Percentiles rank a stretch among this genome's conserved stretches.
Conservation (phyloP, 2,329 filamentous ascomycete species). For the Stachybotrys chartarum region DNA sequence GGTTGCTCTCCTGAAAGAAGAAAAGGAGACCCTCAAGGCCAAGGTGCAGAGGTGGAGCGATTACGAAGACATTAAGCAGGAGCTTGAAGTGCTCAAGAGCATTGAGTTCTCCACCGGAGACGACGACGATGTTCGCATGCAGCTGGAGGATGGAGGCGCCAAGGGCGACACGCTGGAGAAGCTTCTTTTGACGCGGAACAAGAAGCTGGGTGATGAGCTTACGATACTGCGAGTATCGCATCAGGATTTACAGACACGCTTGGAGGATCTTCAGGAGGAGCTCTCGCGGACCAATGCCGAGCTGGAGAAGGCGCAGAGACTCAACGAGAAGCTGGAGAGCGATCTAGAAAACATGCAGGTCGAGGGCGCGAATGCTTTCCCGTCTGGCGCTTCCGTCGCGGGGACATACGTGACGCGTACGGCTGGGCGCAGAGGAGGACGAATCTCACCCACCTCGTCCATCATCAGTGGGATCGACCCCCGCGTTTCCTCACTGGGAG, state of each 20-base stretch:
- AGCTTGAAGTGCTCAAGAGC: conserved; percentile 93
- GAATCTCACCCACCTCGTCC: conserved; percentile 85
- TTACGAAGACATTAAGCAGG: conserved; percentile 93
- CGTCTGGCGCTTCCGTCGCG: conserved; percentile 85
- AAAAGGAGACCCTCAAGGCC: conserved; percentile 69
- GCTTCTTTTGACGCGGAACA: conserved; percentile 85
- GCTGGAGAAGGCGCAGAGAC: conserved; percentile 72
- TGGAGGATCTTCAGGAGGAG: conserved; percentile 77
- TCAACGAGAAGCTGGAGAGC: conserved; percentile 86
- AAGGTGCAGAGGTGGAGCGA: conserved; percentile 88
- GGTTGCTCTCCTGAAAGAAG: conserved; percentile 64
- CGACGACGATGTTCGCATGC: conserved; percentile 57
- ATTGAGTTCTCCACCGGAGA: conserved; percentile 94
- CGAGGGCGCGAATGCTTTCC: conserved; percentile 75
- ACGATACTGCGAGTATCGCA: conserved; percentile 90
- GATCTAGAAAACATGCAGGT: conserved; percentile 85
- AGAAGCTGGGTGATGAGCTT: conserved; percentile 90
- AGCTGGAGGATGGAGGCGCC: conserved; percentile 24
- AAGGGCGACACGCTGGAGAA: conserved; percentile 83
- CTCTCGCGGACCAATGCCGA: conserved; percentile 78
- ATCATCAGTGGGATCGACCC: conserved; percentile 97
- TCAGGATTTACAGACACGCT: conserved; percentile 75
- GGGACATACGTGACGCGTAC: conserved; percentile 72
- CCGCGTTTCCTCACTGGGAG: conserved; percentile 32
- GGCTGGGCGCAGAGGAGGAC: conserved; percentile 57